Evolutionary conservation across 1,284 basidiomycete species (phyloP).

Genomic region (Leucoagaricus sp.): DNA sequence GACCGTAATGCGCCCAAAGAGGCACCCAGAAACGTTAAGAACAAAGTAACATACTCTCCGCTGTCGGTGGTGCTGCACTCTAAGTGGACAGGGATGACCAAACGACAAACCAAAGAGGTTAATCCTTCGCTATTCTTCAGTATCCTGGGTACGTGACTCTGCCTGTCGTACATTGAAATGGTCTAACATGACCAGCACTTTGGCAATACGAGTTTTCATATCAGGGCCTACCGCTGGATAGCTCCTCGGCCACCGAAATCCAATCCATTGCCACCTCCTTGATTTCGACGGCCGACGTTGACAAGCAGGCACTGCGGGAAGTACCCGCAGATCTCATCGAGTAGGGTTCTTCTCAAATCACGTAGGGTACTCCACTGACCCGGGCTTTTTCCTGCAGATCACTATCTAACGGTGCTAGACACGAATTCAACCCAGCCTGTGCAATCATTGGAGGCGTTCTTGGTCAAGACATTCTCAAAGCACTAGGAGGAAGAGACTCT

Average conservation of each 20-base stretch:
- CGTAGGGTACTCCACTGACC: conserved; percentile 4
- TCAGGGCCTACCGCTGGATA: conserved; percentile 54
- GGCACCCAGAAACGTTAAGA: conserved; percentile 63
- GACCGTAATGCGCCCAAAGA: conserved; percentile 66
- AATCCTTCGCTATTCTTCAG: conserved; percentile 74
- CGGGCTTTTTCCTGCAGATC: conserved; percentile 40
- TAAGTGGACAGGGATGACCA: conserved; percentile 70
- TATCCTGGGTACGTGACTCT: conserved; percentile 61
- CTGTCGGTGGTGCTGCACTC: conserved; percentile 66
- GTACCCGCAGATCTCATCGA: conserved; percentile 60
- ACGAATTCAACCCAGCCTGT: conserved; percentile 88
- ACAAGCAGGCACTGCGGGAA: conserved; percentile 60
- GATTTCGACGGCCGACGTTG: conserved; percentile 64
- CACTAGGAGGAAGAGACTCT: conserved; percentile 85
- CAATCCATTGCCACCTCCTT: conserved; percentile 61
- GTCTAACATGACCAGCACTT: conserved; percentile 51
- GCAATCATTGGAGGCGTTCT: conserved; percentile 94
- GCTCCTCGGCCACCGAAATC: conserved; percentile 55
- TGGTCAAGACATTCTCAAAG: conserved; percentile 93
- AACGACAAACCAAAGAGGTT: conserved; percentile 76
- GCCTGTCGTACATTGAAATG: conserved; percentile 10
- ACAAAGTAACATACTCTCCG: conserved; percentile 65
- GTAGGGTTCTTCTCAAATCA: conserved; percentile 37
- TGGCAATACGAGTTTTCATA: conserved; percentile 82
- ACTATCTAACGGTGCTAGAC: conserved; percentile 67